A percentile compares a stretch with the other conserved stretches of the same genome.
Evolutionary conservation across 2,329 filamentous ascomycete species (phyloP).

Genomic region (Rutstroemia sydowiana): DNA sequence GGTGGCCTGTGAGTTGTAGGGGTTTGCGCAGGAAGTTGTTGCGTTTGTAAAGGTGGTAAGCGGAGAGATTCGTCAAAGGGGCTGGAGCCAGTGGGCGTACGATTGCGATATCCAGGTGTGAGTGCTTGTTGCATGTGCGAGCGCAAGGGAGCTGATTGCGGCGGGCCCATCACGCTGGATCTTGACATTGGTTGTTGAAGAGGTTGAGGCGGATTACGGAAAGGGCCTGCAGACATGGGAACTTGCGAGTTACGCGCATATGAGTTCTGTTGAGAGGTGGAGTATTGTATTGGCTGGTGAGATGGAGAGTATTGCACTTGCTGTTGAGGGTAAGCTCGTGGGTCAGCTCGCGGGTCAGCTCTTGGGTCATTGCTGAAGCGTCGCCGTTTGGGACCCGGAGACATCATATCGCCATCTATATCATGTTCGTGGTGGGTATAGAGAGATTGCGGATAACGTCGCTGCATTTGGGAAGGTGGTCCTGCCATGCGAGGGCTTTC

Average conservation of each 20-base stretch:
- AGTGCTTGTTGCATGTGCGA: conserved; percentile 17
- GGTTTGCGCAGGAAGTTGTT: conserved; percentile 30
- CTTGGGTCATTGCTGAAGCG: conserved; percentile 45
- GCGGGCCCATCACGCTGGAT: conserved; percentile 26
- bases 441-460: conserved; percentile 21
- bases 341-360: too few species aligned
- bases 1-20: conserved; percentile 31
- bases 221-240: conserved; percentile 30
- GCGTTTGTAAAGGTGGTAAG: conserved; percentile 30
- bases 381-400: conserved; percentile 54
- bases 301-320: too few species aligned
- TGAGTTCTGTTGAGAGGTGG: conserved; percentile 15
- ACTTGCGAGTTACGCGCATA: conserved; percentile 20
- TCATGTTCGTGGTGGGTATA: conserved; percentile 28
- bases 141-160: conserved; percentile 22
- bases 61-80: conserved; percentile 30
- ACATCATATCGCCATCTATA: conserved; percentile 35
- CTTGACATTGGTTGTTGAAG: conserved; percentile 30
- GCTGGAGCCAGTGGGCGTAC: conserved; percentile 9
- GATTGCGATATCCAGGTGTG: conserved; percentile 18
- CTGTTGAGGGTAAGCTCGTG: conserved; percentile 32
- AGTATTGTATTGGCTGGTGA: conserved; percentile 31
- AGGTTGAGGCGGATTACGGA: conserved; percentile 20
- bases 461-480: conserved; percentile 16
- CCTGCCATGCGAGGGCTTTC: conserved; percentile 21